A percentile compares a stretch with the other conserved stretches of the same genome.
These are phyloP conservation scores for Epichloe glyceriae DNA, from an alignment of 2,329 filamentous ascomycete species.

Conservation along the genomic window DNA sequence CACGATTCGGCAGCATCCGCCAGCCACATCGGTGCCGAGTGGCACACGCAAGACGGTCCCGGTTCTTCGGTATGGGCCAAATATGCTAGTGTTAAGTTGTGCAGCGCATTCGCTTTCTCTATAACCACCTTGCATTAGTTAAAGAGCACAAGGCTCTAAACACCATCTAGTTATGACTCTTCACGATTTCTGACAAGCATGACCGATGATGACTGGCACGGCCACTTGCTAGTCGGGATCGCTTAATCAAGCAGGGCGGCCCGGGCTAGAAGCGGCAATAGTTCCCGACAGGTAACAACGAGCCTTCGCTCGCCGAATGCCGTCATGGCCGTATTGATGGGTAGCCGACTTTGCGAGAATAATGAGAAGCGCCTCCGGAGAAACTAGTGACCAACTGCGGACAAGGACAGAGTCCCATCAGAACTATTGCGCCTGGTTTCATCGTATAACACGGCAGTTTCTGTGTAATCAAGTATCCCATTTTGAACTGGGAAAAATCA, in stretches of 20 bases:
- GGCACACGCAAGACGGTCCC: too few species aligned
- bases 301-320: background rate
- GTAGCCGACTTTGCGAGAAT: background rate
- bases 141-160: background rate
- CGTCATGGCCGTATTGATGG: background rate
- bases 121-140: background rate
- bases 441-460: background rate
- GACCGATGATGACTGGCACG: too few species aligned
- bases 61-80: slow-evolving; percentile 33
- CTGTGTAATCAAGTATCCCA: background rate
- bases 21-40: background rate
- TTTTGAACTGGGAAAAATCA: background rate
- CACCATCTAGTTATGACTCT: too few species aligned
- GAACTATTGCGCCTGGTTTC: background rate
- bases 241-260: background rate
- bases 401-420: background rate
- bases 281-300: background rate
- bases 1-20: background rate
- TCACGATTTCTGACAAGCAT: too few species aligned
- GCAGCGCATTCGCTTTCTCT: slow-evolving; percentile 25
- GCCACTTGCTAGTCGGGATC: background rate
- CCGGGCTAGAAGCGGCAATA: background rate
- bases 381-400: background rate
- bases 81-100: slow-evolving; percentile 35
- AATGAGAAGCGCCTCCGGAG: background rate